Evolutionary conservation across 768 basidiomycete genomes (phyloP), one percentile per base, ranked within the genome.

Genomic region (Strobilomyces dryophilus): DNA sequence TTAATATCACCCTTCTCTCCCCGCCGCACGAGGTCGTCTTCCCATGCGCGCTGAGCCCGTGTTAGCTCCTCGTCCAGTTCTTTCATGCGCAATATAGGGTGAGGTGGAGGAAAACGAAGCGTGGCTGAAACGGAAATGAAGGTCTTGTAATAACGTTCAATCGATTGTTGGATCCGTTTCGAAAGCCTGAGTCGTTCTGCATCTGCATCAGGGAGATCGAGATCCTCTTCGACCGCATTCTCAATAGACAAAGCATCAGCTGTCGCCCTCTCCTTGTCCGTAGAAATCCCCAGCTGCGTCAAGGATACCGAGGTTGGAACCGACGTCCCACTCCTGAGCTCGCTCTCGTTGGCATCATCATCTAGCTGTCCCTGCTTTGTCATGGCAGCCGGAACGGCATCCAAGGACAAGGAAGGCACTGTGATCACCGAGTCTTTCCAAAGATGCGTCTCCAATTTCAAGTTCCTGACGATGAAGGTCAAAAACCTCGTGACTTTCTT

Each of bases 41-140:
- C 92, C 84, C 92, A 93, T 24, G 79, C 85, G 45, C 76, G 76
- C 63, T 87, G 89, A 15, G 85, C 80, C 27, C 76, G 74, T 32
- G 78, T 73, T n/a, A 95, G 78, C 51, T 85, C 78, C 21, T 85
- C 80, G 61, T 98, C 94, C 7, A 98, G 74, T 59, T 90, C 86
- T 61, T 89, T 87, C 92, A 98, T 97, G 43, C 80, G 80, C 3
- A 80, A 76, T 37, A 99, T 81, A 8, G 94, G 88, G 64, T 91
- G 87, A 5, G 97, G 97, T 21, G 95, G 93, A 14, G 87, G 90
- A 66, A 97, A 97, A 5, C 92, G 83, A 44, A 98, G 74, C 0
- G 94, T 92, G 0, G 95, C 89, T 3, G 95, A 98, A 40, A 93
- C 90, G 2, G 97, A 98, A 29, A 98, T 89, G 63, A 93, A 92